Percentiles rank a stretch among this genome's conserved stretches.
phyloP scores from a whole-genome alignment of 1,284 basidiomycete species.

The Trametes sp. region DNA sequence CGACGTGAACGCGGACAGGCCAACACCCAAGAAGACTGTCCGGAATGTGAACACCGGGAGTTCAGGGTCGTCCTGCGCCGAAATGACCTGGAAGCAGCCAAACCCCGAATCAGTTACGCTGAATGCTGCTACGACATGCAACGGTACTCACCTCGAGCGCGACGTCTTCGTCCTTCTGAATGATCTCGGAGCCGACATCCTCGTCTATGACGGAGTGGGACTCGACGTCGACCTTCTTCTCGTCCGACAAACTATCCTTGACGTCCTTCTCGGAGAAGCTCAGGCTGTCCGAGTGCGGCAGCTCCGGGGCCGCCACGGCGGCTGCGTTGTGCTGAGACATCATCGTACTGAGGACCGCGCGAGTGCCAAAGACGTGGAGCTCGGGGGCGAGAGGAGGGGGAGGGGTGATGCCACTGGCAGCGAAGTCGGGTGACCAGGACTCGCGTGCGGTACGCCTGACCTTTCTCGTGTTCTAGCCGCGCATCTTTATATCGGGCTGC shows the following conservation, averaged over 20 bases:
- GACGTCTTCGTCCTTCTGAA: constrained; percentile 55
- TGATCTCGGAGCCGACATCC: constrained; percentile 39
- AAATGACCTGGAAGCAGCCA: constrained; percentile 49
- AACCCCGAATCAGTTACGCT: neutral
- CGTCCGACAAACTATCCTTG: constrained; percentile 17
- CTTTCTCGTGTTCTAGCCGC: neutral
- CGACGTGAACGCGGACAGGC: constrained; percentile 67
- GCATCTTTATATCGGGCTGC: neutral
- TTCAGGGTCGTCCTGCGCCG: constrained; percentile 60
- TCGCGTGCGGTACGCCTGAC: neutral
- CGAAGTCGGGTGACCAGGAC: constrained; percentile 5
- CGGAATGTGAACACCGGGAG: constrained; percentile 67
- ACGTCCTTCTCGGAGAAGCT: constrained; percentile 31
- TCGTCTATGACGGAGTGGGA: constrained; percentile 29
- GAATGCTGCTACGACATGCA: neutral
- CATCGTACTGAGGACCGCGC: neutral
- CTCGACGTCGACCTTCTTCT: constrained; percentile 37
- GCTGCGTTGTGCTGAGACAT: neutral
- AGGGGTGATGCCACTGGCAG: neutral
- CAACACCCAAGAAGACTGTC: constrained; percentile 64
- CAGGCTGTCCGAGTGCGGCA: constrained; percentile 23
- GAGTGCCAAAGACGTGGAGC: neutral
- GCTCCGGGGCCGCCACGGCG: constrained; percentile 15
- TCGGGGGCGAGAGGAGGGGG: neutral
- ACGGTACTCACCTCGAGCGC: constrained; percentile 47